Evolutionary conservation across 2,329 filamentous ascomycete genomes (phyloP), one percentile per base, ranked within the genome.

Genomic region (Graphium sp.): DNA sequence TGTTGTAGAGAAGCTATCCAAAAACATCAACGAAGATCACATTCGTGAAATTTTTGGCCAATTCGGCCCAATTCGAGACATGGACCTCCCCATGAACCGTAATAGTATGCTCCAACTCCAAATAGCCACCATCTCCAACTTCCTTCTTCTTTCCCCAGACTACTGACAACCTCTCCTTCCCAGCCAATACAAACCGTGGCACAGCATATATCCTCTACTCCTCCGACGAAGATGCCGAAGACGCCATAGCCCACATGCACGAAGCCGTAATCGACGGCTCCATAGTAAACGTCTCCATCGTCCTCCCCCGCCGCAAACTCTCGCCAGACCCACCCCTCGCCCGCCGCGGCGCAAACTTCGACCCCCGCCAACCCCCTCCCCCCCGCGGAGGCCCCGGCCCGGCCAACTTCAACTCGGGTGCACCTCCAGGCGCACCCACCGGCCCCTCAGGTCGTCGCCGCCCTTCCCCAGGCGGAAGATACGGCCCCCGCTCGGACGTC

Each of bases 161-260:
- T 9, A 18, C 17, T 18, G 18, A 21, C 18, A 6, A 26, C 15
- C 8, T 4, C 26, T 6, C 29, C 29, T 47, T 15, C 31, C 32
- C 42, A 89, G 82, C 80, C 59, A 77, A 80, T 49, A 84, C 74
- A 30, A 95, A 95, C 45, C 76, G 87, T 32, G 87, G 89, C 26
- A 92, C 83, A 17, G 89, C 87, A 18, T 95, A 94, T 49, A 84
- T 95, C 37, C 63, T 93, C 23, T 98, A 78, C 52, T 60, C 72
- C 30, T 64, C 77, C 38, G 70, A 84, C 37, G 61, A 68, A 28
- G 78, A 87, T 37, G 87, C 89, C 15, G 83, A 94, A 52, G 63
- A 73, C 10, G 89, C 89, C 17, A 91, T 94, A 41, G 73, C 85
- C 12, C 81, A 92, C 48, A 95, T 98, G 89, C 89, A 98, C 51